Evolutionary conservation across 345 rosid species (phyloP).

Genomic region (Salix brachista): DNA sequence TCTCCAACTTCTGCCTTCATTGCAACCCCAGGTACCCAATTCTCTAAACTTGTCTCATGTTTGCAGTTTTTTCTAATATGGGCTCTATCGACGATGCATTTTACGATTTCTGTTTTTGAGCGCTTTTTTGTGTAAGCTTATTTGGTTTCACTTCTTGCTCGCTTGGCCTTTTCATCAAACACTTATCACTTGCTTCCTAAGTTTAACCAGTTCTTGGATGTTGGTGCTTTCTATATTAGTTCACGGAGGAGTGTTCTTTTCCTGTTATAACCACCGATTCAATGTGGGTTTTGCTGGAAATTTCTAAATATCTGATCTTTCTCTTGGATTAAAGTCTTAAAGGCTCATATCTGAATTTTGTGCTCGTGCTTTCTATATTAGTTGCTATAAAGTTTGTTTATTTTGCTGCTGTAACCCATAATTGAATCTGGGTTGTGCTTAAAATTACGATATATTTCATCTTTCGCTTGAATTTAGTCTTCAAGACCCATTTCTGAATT

Average conservation of each 20-base stretch:
- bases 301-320: neutral
- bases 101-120: neutral
- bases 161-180: slow-evolving; percentile 4
- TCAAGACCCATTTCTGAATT: neutral
- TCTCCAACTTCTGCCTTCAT: too few relatives aligned
- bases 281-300: neutral
- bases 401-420: too few relatives aligned
- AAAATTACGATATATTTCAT: too few relatives aligned
- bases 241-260: neutral
- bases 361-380: neutral
- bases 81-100: neutral
- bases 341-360: neutral
- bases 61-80: neutral
- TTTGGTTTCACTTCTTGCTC: neutral
- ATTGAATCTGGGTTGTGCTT: neutral
- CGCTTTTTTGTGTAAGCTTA: too few relatives aligned
- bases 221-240: neutral
- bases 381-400: neutral
- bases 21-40: slow-evolving; percentile 4
- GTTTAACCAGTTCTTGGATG: neutral
- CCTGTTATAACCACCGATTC: neutral
- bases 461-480: neutral
- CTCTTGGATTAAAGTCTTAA: neutral
- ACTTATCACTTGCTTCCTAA: neutral
- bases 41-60: neutral